These are phyloP conservation scores for Ophiosphaerella narmari DNA, from an alignment of 2,329 filamentous ascomycete genomes.

Conservation along the genomic window DNA sequence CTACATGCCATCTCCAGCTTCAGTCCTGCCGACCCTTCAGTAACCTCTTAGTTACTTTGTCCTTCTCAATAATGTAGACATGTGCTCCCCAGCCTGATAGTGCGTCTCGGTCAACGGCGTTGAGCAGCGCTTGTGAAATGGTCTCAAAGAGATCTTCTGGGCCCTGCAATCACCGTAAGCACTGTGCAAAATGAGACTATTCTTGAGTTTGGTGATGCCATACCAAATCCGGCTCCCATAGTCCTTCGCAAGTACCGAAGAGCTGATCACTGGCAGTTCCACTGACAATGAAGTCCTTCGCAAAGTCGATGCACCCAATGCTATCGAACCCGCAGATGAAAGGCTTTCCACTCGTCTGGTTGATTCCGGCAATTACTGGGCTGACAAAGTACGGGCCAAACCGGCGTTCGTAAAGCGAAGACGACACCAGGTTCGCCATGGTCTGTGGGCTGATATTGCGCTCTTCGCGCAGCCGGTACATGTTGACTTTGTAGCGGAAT, in stretches of 20 bases:
- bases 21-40: slow-evolving; percentile 94
- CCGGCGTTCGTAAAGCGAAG: slow-evolving; percentile 86
- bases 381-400: slow-evolving; percentile 97
- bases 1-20: slow-evolving; percentile 21
- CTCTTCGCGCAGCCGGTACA: slow-evolving; percentile 98
- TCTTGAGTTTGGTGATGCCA: not conserved
- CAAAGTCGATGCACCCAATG: slow-evolving; percentile 99
- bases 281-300: slow-evolving; percentile 98
- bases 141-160: slow-evolving; percentile 98
- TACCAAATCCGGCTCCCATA: slow-evolving; percentile 98
- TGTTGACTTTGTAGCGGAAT: slow-evolving; percentile 99
- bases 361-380: slow-evolving; percentile 92
- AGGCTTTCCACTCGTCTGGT: slow-evolving; percentile 89
- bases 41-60: slow-evolving; percentile 99
- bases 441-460: slow-evolving; percentile 92
- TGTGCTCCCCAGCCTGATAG: slow-evolving; percentile 98
- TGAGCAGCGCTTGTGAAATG: slow-evolving; percentile 92
- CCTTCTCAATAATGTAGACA: slow-evolving; percentile 99
- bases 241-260: slow-evolving; percentile 96
- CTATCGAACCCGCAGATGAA: slow-evolving; percentile 99
- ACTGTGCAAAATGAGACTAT: slow-evolving; percentile 15
- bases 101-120: slow-evolving; percentile 94
- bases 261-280: slow-evolving; percentile 96
- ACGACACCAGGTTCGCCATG: slow-evolving; percentile 90
- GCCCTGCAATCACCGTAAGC: slow-evolving; percentile 55